Evolutionary conservation across 805 yeast species (phyloP).

Genomic region (Jamesozyma lodderae): DNA sequence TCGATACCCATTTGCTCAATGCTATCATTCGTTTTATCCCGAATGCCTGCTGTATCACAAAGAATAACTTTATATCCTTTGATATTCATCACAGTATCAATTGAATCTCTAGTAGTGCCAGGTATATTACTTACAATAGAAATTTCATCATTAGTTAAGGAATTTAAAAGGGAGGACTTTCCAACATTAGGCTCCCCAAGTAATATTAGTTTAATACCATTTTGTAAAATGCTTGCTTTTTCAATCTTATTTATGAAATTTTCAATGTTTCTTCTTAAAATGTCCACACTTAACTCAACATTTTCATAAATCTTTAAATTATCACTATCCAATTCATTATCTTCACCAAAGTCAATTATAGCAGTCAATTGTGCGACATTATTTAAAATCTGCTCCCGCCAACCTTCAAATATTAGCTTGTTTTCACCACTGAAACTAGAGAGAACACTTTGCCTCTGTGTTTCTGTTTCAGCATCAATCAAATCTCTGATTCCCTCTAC

Average conservation of each 20-base stretch:
- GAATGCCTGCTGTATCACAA: constrained; percentile 90
- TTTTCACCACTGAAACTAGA: constrained; percentile 65
- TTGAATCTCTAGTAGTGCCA: constrained; percentile 88
- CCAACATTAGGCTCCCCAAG: constrained; percentile 97
- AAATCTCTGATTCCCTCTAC: constrained; percentile 83
- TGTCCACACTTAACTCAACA: constrained; percentile 38
- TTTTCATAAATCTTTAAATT: constrained; percentile 38
- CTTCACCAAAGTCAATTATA: constrained; percentile 90
- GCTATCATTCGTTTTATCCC: constrained; percentile 42
- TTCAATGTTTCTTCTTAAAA: constrained; percentile 38
- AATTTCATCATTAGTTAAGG: constrained; percentile 67
- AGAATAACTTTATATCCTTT: constrained; percentile 75
- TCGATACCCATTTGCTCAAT: constrained; percentile 77
- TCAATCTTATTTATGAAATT: constrained; percentile 37
- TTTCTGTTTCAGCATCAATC: constrained; percentile 90
- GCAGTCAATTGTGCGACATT: constrained; percentile 75
- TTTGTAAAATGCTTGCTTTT: constrained; percentile 52
- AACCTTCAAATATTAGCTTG: constrained; percentile 41
- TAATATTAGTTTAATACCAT: constrained; percentile 65
- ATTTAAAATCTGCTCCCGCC: constrained; percentile 62
- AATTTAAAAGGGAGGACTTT: constrained; percentile 76
- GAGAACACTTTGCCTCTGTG: constrained; percentile 69
- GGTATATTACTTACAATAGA: constrained; percentile 88
- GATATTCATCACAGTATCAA: constrained; percentile 74
- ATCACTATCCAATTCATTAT: constrained; percentile 68